Evolutionary conservation across 345 rosid genomes (phyloP).

Genomic region (Jatropha curcas): DNA sequence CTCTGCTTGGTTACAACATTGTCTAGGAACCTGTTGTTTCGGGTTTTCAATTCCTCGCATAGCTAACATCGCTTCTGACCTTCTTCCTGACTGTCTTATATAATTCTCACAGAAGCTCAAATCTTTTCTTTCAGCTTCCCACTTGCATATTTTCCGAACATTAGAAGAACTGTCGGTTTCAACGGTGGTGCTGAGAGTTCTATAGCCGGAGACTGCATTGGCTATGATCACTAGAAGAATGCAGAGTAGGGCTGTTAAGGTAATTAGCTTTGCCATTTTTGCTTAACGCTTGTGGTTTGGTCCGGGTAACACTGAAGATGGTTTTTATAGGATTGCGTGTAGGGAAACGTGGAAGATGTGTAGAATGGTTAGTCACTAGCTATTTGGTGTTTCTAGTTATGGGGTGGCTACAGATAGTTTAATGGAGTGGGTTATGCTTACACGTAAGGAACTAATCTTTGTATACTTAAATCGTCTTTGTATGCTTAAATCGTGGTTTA

Average conservation of each 20-base stretch:
- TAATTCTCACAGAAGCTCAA: neutral
- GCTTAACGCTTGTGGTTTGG: no score
- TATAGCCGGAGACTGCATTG: neutral
- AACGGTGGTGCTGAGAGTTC: neutral
- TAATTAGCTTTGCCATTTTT: no score
- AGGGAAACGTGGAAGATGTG: neutral
- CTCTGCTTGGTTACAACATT: neutral
- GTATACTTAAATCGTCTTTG: no score
- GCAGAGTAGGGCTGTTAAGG: no score
- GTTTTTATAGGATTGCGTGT: no score
- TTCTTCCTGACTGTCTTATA: neutral
- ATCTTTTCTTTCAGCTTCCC: neutral
- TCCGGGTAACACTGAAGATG: no score
- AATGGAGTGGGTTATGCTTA: neutral
- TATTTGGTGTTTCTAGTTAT: neutral
- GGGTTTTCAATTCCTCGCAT: neutral
- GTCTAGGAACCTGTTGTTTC: neutral
- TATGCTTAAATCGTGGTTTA: no score
- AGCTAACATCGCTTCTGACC: neutral
- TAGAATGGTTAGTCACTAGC: neutral
- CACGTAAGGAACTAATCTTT: no score
- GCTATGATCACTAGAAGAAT: neutral
- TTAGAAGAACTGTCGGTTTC: neutral
- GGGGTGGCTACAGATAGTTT: neutral
- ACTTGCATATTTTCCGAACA: neutral